A percentile compares a stretch with the other conserved stretches of the same genome.
These are phyloP conservation scores for Oenanthe javanica DNA, from an alignment of 140 eudicot species.

Conservation along the genomic window DNA sequence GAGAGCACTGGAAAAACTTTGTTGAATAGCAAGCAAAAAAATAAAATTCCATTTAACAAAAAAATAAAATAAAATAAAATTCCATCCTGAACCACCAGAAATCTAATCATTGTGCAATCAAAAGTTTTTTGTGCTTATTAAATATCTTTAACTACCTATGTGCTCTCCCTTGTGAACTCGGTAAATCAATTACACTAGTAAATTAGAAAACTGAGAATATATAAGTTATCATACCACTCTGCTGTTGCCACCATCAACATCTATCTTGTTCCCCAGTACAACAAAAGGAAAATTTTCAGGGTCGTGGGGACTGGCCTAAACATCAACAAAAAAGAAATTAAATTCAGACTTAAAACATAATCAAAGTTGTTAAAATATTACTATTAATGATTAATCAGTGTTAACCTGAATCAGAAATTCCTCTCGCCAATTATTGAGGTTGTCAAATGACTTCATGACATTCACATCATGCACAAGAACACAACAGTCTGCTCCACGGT, in stretches of 20 bases:
- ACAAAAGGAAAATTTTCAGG: conserved; percentile 54
- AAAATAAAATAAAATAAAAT: too few species aligned
- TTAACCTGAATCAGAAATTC: conserved; percentile 38
- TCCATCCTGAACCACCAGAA: neutral
- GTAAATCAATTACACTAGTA: neutral
- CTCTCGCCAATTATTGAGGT: conserved; percentile 39
- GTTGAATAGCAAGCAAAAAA: neutral
- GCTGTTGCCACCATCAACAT: conserved; percentile 55
- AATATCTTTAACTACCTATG: neutral
- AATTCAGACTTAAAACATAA: neutral
- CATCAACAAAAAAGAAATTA: neutral
- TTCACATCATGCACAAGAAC: conserved; percentile 38
- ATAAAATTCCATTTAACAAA: too few species aligned
- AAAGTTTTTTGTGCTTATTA: neutral
- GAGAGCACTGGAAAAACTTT: neutral
- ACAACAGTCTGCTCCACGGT: conserved; percentile 37
- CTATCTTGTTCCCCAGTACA: conserved; percentile 48
- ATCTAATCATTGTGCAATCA: neutral
- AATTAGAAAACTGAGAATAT: neutral
- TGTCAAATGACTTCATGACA: conserved; percentile 39
- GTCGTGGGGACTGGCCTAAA: conserved; percentile 54
- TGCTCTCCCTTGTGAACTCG: neutral
- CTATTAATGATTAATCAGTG: neutral
- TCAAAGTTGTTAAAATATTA: too few species aligned
- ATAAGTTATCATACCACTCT: conserved; percentile 40